Percentiles rank a stretch among this genome's conserved stretches.
Evolutionary conservation across 176 grass and related monocot species (phyloP).

Genomic region (Oryza glaberrima): DNA sequence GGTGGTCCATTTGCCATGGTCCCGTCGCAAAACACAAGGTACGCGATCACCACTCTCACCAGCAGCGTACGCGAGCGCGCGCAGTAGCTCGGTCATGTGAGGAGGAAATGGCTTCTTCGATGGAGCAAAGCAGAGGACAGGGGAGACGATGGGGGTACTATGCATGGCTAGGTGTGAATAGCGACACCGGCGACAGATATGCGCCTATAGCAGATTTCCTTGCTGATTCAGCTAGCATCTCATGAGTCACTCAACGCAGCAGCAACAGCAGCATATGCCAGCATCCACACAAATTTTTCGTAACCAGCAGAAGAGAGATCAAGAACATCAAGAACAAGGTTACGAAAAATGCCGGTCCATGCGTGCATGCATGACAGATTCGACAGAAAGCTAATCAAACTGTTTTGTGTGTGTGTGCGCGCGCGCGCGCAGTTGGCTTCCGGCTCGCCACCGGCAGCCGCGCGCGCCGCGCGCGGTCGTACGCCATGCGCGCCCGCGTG

Average conservation of each 20-base stretch:
- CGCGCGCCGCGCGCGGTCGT: background rate
- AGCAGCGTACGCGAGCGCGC: background rate
- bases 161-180: constrained; percentile 7
- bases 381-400: background rate
- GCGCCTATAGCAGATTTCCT: background rate
- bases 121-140: constrained; percentile 36
- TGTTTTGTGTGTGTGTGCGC: background rate
- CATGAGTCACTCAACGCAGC: no score
- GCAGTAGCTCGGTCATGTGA: constrained; percentile 39
- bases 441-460: background rate
- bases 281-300: background rate
- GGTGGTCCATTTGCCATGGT: constrained; percentile 35
- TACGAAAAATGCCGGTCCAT: background rate
- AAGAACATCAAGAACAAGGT: background rate
- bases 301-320: background rate
- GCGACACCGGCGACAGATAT: constrained; percentile 34
- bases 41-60: background rate
- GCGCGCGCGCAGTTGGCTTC: background rate
- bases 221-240: background rate
- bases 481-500: background rate
- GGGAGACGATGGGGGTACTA: constrained; percentile 2
- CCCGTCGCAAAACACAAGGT: background rate
- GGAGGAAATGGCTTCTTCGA: constrained; percentile 38
- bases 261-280: no score
- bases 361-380: no score